A percentile compares a stretch with the other conserved stretches of the same genome.
Conservation (phyloP, 2,329 filamentous ascomycete genomes). For the Diaporthe sp. region DNA sequence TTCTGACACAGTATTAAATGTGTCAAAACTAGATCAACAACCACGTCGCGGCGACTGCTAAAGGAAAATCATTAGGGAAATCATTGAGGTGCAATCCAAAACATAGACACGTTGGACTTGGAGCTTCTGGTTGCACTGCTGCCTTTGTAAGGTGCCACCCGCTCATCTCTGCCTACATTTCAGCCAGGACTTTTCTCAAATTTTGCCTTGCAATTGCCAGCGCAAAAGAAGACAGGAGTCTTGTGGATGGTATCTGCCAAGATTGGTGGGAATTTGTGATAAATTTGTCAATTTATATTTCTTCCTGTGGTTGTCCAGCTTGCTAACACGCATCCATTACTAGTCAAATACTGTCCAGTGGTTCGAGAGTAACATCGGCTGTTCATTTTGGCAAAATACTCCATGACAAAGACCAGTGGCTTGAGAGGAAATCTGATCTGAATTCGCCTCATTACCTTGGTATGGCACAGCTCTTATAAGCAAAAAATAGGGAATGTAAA, state of each 20-base stretch:
- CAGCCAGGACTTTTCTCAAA: background rate
- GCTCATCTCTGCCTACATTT: background rate
- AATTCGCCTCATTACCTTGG: background rate
- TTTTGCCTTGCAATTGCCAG: background rate
- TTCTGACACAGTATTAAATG: too few relatives aligned
- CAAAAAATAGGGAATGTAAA: background rate
- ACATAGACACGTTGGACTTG: background rate
- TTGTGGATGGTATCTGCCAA: background rate
- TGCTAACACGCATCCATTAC: background rate
- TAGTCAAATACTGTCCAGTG: background rate
- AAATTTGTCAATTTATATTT: background rate
- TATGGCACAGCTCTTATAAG: background rate
- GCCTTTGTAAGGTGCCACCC: background rate
- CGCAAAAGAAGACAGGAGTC: background rate
- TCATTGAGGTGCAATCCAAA: too few relatives aligned
- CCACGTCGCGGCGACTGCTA: background rate
- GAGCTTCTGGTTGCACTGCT: background rate
- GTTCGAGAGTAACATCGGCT: background rate
- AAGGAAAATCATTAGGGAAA: too few relatives aligned
- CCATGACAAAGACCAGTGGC: background rate
- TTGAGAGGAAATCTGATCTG: background rate
- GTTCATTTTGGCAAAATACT: background rate
- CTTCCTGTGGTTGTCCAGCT: background rate
- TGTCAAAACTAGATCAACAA: background rate
- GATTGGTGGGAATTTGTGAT: too few relatives aligned